phyloP scores from a whole-genome alignment of 148 eudicot species.

The Gaultheria prostrata region DNA sequence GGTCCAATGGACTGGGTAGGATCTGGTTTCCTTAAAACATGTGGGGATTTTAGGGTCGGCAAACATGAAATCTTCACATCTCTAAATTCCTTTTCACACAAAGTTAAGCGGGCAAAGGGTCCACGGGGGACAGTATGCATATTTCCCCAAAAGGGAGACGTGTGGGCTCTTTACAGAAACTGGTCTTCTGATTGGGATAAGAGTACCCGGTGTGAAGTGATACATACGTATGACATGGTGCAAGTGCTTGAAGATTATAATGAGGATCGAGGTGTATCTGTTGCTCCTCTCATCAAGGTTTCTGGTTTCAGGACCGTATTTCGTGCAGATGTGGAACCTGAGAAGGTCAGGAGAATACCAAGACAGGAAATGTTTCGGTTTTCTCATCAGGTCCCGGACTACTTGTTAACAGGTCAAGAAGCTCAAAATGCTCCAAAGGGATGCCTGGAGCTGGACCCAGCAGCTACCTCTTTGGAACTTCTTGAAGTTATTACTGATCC shows the following conservation, averaged over 20 bases:
- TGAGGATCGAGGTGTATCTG: slow-evolving; percentile 35
- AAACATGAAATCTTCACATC: slow-evolving; percentile 27
- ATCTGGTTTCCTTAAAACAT: slow-evolving; percentile 41
- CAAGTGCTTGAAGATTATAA: slow-evolving; percentile 48
- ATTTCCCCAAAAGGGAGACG: slow-evolving; percentile 46
- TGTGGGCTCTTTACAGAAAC: slow-evolving; percentile 56
- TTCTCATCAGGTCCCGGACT: slow-evolving; percentile 54
- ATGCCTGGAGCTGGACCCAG: slow-evolving; percentile 51
- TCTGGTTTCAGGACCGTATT: slow-evolving; percentile 46
- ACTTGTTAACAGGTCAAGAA: slow-evolving; percentile 40
- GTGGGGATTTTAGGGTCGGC: slow-evolving; percentile 52
- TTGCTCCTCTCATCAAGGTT: slow-evolving; percentile 50
- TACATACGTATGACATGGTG: slow-evolving; percentile 55
- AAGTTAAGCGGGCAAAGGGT: slow-evolving; percentile 43
- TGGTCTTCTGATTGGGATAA: slow-evolving; percentile 55
- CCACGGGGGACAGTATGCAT: slow-evolving; percentile 41
- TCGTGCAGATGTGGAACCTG: slow-evolving; percentile 27
- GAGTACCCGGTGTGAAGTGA: slow-evolving; percentile 35
- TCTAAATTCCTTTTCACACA: slow-evolving; percentile 52
- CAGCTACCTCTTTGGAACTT: slow-evolving; percentile 45
- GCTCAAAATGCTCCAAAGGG: slow-evolving; percentile 47
- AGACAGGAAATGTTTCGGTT: slow-evolving; percentile 54
- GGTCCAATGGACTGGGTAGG: slow-evolving; percentile 38
- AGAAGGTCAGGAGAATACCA: slow-evolving; percentile 34
- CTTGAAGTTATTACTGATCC: slow-evolving; percentile 33